A percentile compares a stretch with the other conserved stretches of the same genome.
Conservation (phyloP, 768 basidiomycete species). For the Candolleomyces efflorescens region DNA sequence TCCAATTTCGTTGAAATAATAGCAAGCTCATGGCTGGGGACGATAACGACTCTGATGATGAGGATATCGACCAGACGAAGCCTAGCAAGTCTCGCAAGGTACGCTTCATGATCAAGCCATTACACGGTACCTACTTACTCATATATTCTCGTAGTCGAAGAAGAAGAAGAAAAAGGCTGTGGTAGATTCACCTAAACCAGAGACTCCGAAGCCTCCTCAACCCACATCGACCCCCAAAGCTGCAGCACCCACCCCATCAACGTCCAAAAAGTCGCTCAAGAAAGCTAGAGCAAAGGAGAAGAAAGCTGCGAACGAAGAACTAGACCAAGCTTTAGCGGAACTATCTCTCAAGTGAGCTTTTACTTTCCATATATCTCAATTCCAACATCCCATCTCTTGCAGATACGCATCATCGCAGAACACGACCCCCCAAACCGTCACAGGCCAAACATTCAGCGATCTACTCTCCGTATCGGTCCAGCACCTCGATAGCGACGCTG, state of each 20-base stretch:
- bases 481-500: constrained; percentile 84
- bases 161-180: constrained; percentile 38
- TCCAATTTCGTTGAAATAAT: not conserved
- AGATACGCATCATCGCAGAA: constrained; percentile 55
- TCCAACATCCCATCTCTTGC: not conserved
- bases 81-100: constrained; percentile 37
- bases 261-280: constrained; percentile 57
- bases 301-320: constrained; percentile 66
- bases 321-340: constrained; percentile 82
- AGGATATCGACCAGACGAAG: constrained; percentile 25
- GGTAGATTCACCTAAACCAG: not conserved
- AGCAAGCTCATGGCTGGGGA: constrained; percentile 36
- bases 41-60: constrained; percentile 20
- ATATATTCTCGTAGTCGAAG: constrained; percentile 24
- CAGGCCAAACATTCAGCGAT: constrained; percentile 35
- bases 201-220: not conserved
- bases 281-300: constrained; percentile 64
- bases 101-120: not conserved
- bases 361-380: not conserved
- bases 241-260: constrained; percentile 13
- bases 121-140: not conserved
- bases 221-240: constrained; percentile 8
- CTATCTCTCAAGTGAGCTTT: constrained; percentile 68
- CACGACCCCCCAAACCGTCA: constrained; percentile 22
- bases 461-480: constrained; percentile 78